Percentiles rank a stretch among this genome's conserved stretches.
Evolutionary conservation across 1,284 basidiomycete species (phyloP).

Genomic region (Sphaerobolus stellatus): DNA sequence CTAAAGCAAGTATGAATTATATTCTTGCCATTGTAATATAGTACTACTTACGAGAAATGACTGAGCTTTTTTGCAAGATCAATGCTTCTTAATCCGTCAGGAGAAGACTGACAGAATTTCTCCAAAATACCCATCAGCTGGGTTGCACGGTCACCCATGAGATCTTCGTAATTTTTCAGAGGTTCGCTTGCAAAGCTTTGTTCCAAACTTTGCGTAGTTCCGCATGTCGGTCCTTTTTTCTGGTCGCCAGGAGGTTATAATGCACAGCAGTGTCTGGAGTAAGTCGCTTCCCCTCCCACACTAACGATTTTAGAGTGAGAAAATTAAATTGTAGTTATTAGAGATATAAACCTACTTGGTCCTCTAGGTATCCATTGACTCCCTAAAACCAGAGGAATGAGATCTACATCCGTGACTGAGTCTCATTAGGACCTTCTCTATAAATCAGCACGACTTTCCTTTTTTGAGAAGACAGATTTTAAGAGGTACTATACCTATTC

Average conservation of each 20-base stretch:
- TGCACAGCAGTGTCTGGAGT: conserved; percentile 10
- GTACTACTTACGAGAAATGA: background rate
- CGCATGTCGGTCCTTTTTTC: conserved; percentile 45
- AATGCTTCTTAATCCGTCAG: background rate
- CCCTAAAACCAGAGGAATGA: background rate
- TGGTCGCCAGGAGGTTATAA: too few relatives aligned
- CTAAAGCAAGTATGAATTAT: conserved; percentile 9
- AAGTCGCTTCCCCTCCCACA: conserved; percentile 31
- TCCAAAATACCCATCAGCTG: conserved; percentile 36
- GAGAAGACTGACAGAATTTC: background rate
- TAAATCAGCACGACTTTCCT: background rate
- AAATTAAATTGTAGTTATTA: background rate
- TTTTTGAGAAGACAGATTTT: background rate
- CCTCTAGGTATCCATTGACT: background rate
- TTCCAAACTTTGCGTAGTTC: conserved; percentile 54
- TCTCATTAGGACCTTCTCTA: background rate
- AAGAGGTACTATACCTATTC: background rate
- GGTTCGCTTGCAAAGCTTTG: conserved; percentile 48
- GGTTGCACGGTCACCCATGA: conserved; percentile 37
- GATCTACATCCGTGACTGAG: background rate
- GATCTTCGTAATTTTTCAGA: conserved; percentile 50
- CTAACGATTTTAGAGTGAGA: conserved; percentile 20
- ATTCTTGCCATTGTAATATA: background rate
- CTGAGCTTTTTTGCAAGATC: background rate
- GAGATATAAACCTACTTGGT: background rate